Conservation (phyloP, 345 rosid genomes). For the Eucalyptus shirleyi region DNA sequence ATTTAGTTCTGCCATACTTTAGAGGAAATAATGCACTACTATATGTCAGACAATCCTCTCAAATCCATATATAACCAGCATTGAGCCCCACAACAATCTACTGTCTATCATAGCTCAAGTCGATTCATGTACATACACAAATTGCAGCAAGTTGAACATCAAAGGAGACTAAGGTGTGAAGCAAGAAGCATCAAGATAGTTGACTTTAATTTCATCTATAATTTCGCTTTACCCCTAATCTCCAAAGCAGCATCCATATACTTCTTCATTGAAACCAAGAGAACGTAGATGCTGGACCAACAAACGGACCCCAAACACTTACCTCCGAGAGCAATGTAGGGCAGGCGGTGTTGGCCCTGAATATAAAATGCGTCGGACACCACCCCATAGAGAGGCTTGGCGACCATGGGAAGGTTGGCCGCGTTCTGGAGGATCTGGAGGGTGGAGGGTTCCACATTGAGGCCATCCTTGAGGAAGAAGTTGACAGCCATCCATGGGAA, state of each 20-base stretch:
- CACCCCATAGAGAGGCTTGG: slow-evolving; percentile 72
- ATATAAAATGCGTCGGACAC: slow-evolving; percentile 68
- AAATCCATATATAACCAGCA: not conserved
- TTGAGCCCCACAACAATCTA: not conserved
- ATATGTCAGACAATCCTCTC: not conserved
- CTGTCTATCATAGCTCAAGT: not conserved
- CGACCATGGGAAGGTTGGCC: slow-evolving; percentile 85
- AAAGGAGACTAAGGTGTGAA: not conserved
- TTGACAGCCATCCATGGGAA: slow-evolving; percentile 82
- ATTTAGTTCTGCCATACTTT: not conserved
- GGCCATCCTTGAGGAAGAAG: slow-evolving; percentile 77
- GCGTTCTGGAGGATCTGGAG: slow-evolving; percentile 81
- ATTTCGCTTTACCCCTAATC: not conserved
- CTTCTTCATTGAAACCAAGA: not conserved
- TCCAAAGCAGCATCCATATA: not conserved
- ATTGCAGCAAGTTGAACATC: not conserved
- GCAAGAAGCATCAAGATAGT: not conserved
- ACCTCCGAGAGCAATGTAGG: slow-evolving; percentile 95
- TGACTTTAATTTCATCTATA: not conserved
- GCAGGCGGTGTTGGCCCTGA: slow-evolving; percentile 76
- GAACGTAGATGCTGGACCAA: not conserved
- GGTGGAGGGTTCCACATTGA: slow-evolving; percentile 63
- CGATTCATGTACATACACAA: not conserved
- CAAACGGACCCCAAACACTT: not conserved
- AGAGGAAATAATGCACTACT: not conserved